A percentile compares a stretch with the other conserved stretches of the same genome.
phyloP scores from a whole-genome alignment of 2,329 filamentous ascomycete species.

The Penicillium sp. region DNA sequence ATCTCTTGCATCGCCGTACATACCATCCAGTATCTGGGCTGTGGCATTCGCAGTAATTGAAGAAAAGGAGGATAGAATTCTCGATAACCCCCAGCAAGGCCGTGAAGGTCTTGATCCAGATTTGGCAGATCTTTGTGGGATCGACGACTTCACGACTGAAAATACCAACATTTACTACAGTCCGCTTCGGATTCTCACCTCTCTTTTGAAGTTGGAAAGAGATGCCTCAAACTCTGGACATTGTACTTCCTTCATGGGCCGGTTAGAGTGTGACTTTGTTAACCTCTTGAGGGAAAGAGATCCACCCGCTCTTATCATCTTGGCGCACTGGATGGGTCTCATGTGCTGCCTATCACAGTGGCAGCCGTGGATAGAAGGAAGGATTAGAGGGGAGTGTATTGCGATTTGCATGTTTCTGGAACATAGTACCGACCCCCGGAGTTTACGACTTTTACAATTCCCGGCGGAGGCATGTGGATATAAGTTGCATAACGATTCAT shows the following conservation, averaged over 20 bases:
- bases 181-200: conserved; percentile 30
- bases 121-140: conserved; percentile 39
- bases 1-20: conserved; percentile 17
- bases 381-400: conserved; percentile 37
- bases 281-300: conserved; percentile 35
- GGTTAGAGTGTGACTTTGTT: conserved; percentile 35
- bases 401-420: conserved; percentile 43
- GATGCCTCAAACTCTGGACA: conserved; percentile 30
- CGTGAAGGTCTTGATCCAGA: conserved; percentile 34
- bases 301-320: conserved; percentile 34
- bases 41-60: conserved; percentile 28
- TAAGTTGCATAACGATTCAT: conserved; percentile 7
- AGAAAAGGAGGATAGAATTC: conserved; percentile 26
- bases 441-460: conserved; percentile 32
- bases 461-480: conserved; percentile 38
- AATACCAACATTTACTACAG: conserved; percentile 35
- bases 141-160: conserved; percentile 32
- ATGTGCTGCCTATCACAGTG: conserved; percentile 39
- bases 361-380: conserved; percentile 39
- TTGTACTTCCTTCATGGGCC: conserved; percentile 37
- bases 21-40: conserved; percentile 37
- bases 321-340: conserved; percentile 41
- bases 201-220: conserved; percentile 29
- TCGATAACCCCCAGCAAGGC: conserved; percentile 25
- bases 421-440: conserved; percentile 27